Evolutionary conservation across 768 basidiomycete species (phyloP), one percentile per base, ranked within the genome.

Genomic region (Boletus huronensis): DNA sequence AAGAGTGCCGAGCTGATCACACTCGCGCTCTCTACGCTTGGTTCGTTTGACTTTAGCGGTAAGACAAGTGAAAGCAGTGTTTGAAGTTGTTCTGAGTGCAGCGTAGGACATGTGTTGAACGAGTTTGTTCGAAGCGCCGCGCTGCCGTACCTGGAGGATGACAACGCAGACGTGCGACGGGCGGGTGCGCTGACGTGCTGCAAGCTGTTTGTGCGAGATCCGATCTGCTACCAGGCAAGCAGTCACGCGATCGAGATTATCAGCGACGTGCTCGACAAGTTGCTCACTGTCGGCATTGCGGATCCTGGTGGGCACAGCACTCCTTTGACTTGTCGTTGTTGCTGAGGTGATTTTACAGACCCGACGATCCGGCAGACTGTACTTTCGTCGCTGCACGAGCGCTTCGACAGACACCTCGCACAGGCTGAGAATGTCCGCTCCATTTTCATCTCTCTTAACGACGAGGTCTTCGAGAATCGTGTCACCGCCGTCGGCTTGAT

Each of bases 351-450:
- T 42, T 49, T 31, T 43, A 16, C 41, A 60, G 94, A 93, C 64
- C 75, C 91, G 1, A 77, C 74, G 23, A 98, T 98, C 57, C 82
- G 97, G 14, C 82, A 88, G 58, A 87, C 88, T 0, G 97, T 98
- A 0, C 79, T 99, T 19, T 81, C 84, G 2, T 86, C 87, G 4
- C 78, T 99, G 31, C 93, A 97, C 65, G 88, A 94, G 57, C 85
- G 92, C 21, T 98, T 99, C 61, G 97, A 99, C 68, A 90, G 93
- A 57, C 95, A 99, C 68, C 82, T 99, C 19, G 91, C 97, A 2
- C 97, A 98, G 72, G 94, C 96, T 0, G 97, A 98, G 72, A 95
- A 98, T 66, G 94, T 99, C n/a, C 84, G 95, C 14, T 95, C 92
- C 11, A 77, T 99, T 14, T 98, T 98, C 75, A 93, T 98, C 59